Percentiles rank a stretch among this genome's conserved stretches.
Evolutionary conservation across 1,139 yeast genomes (phyloP).

Genomic region (Nematodospora anomalae): DNA sequence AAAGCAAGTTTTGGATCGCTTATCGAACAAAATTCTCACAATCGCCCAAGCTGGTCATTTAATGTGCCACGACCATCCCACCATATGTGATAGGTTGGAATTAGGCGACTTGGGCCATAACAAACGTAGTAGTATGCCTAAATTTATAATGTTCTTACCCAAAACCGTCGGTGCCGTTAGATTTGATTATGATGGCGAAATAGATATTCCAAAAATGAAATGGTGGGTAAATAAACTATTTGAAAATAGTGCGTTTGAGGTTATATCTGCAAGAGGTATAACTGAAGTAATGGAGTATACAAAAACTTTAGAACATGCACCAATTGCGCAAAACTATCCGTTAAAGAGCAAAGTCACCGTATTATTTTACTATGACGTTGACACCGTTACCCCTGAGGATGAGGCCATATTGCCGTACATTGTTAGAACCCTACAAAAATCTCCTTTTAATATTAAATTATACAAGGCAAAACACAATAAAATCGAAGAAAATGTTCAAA

Average conservation of each 20-base stretch:
- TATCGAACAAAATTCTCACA: slow-evolving; percentile 49
- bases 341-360: slow-evolving; percentile 46
- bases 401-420: slow-evolving; percentile 58
- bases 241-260: slow-evolving; percentile 40
- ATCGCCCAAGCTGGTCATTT: slow-evolving; percentile 56
- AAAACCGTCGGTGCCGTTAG: slow-evolving; percentile 33
- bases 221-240: slow-evolving; percentile 32
- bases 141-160: slow-evolving; percentile 42
- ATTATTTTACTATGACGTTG: slow-evolving; percentile 55
- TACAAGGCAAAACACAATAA: slow-evolving; percentile 51
- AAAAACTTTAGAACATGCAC: slow-evolving; percentile 33
- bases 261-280: slow-evolving; percentile 38
- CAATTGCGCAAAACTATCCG: slow-evolving; percentile 39
- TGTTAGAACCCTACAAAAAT: slow-evolving; percentile 55
- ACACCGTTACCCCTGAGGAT: slow-evolving; percentile 58
- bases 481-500: slow-evolving; percentile 37
- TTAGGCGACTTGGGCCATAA: slow-evolving; percentile 26
- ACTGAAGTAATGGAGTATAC: slow-evolving; percentile 41
- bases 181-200: slow-evolving; percentile 35
- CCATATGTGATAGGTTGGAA: slow-evolving; percentile 53
- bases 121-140: slow-evolving; percentile 23
- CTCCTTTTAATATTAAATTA: slow-evolving; percentile 55
- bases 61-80: slow-evolving; percentile 52
- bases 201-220: slow-evolving; percentile 31
- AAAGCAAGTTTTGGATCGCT: slow-evolving; percentile 56